These are phyloP conservation scores for Anaeramoeba flamelloides DNA, from an alignment of 78 protist genomes.

Conservation along the genomic window DNA sequence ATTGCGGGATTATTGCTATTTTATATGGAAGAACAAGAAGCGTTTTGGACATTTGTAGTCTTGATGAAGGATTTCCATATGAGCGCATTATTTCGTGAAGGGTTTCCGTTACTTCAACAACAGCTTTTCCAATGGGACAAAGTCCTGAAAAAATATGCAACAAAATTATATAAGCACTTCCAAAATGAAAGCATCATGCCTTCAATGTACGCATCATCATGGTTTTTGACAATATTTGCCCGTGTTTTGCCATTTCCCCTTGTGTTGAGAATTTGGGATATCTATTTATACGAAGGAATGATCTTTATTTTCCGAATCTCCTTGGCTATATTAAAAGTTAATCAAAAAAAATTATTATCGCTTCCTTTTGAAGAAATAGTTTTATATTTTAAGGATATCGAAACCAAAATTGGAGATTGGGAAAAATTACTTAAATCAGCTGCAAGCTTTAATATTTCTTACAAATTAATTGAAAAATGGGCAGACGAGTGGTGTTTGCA, in stretches of 20 bases:
- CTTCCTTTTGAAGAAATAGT: no score
- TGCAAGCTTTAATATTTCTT: no score
- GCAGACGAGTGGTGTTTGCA: no score
- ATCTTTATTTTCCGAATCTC: not conserved
- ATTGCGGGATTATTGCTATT: not conserved
- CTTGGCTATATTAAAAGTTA: not conserved
- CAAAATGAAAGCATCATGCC: not conserved
- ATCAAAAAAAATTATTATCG: not conserved
- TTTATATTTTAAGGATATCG: no score
- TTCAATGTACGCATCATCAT: not conserved
- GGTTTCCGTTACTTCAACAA: not conserved
- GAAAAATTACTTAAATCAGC: no score
- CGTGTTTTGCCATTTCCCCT: not conserved
- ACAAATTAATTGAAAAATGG: no score
- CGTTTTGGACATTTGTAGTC: not conserved
- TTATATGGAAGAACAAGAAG: not conserved
- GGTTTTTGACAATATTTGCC: not conserved
- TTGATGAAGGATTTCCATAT: not conserved
- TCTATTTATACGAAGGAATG: not conserved
- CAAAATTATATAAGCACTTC: not conserved
- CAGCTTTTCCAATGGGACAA: not conserved
- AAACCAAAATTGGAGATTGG: no score
- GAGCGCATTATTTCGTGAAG: not conserved
- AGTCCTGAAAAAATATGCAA: not conserved
- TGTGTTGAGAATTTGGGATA: not conserved